Conservation (phyloP, 345 rosid genomes). For the Psidium guajava region DNA sequence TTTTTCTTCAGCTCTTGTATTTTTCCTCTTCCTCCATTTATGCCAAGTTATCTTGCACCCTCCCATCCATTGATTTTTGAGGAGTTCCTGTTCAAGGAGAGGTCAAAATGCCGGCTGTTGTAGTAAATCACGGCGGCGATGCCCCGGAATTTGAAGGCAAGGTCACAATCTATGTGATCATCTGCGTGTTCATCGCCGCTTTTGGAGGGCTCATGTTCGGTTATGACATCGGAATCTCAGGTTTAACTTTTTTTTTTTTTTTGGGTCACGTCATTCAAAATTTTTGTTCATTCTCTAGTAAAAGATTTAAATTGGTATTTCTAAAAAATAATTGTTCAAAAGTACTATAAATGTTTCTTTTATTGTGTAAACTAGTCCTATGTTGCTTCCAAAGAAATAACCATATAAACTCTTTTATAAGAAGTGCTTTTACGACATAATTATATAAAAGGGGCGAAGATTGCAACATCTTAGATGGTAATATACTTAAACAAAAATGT, state of each 20-base stretch:
- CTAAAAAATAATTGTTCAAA: neutral
- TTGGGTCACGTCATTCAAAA: neutral
- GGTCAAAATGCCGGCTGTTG: conserved; percentile 4
- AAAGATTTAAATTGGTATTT: neutral
- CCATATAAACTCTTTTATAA: neutral
- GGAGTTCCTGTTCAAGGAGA: neutral
- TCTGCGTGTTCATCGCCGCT: conserved; percentile 45
- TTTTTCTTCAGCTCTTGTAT: neutral
- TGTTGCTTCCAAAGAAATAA: neutral
- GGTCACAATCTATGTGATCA: conserved; percentile 15
- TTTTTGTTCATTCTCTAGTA: neutral
- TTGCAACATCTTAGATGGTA: neutral
- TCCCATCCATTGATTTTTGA: neutral
- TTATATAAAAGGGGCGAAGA: neutral
- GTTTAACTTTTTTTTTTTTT: neutral
- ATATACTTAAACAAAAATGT: neutral
- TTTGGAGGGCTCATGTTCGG: conserved; percentile 66
- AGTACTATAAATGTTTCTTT: neutral
- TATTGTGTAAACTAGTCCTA: neutral
- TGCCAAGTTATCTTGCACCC: neutral
- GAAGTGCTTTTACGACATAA: neutral
- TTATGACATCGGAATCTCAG: conserved; percentile 59
- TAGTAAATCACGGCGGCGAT: conserved; percentile 17
- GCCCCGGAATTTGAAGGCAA: conserved; percentile 36
- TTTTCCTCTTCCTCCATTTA: neutral